These are phyloP conservation scores for Aspergillus vadensis DNA, from an alignment of 2,329 filamentous ascomycete species.

Conservation along the genomic window DNA sequence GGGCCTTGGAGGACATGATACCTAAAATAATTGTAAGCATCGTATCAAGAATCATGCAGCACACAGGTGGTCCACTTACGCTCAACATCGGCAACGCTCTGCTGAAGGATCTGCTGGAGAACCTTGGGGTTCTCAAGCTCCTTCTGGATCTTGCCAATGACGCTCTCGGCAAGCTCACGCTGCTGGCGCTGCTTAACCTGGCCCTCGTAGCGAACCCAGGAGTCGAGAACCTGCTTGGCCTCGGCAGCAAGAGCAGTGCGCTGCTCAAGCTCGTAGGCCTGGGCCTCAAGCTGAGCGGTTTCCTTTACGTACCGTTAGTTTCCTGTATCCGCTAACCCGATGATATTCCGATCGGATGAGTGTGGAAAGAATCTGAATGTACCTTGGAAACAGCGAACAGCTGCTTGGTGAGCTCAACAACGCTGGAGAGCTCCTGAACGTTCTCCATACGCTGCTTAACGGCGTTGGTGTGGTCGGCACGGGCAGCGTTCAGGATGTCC, in stretches of 20 bases:
- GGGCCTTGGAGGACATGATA: slow-evolving; percentile 44
- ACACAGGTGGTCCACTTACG: slow-evolving; percentile 59
- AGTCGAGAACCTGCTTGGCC: slow-evolving; percentile 94
- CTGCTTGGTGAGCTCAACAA: slow-evolving; percentile 95
- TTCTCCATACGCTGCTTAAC: slow-evolving; percentile 93
- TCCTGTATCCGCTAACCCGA: not conserved
- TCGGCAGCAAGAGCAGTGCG: slow-evolving; percentile 87
- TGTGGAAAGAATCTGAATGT: slow-evolving; percentile 28
- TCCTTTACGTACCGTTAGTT: slow-evolving; percentile 59
- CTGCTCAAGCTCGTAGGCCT: slow-evolving; percentile 98
- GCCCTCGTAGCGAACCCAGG: slow-evolving; percentile 97
- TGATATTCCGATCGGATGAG: not conserved
- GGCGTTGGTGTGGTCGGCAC: slow-evolving; percentile 90
- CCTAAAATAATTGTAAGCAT: slow-evolving; percentile 24
- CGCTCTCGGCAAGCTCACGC: slow-evolving; percentile 84
- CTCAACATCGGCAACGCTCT: slow-evolving; percentile 95
- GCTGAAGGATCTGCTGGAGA: slow-evolving; percentile 95
- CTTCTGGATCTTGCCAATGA: slow-evolving; percentile 98
- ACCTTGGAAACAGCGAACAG: slow-evolving; percentile 99
- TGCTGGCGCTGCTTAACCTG: slow-evolving; percentile 99
- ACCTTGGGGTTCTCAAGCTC: slow-evolving; percentile 97
- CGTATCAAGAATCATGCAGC: not conserved
- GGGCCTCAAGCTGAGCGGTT: slow-evolving; percentile 91
- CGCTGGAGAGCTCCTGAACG: slow-evolving; percentile 90
- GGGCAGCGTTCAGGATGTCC: slow-evolving; percentile 89